Base-by-base conservation (phyloP, 371 early-diverging fungal species). In the Saksenaea oblongispora region DNA sequence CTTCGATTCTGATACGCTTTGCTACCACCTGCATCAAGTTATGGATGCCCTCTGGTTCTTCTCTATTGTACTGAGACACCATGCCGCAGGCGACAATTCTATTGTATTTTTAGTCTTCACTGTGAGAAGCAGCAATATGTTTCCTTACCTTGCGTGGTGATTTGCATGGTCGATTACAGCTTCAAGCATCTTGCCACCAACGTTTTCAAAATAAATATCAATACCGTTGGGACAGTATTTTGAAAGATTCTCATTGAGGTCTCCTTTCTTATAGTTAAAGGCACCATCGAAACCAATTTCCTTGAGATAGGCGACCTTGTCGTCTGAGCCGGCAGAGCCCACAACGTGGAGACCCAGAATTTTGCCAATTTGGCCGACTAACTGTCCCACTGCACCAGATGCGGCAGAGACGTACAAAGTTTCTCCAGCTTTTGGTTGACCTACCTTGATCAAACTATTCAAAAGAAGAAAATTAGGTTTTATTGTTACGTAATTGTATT, bases 241-340 rank as follows among this genome's bases (percentile, higher is more conserved):
- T 1, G 36, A 55, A 24, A 91, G 72, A 5, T 77, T 78, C 7
- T 70, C 72, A 8, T 65, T 56, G 22, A 58, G 66, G 34, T 82
- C 84, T 31, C 76, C 77, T 1, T 83, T 90, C 78, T 92, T 93
- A 85, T 93, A 93, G 83, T 93, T 93, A 83, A 93, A 92, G 13
- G 88, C 93, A 7, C 68, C 86, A 69, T 92, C 91, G 51, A 89
- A 89, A 3, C 87, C 88, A 27, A 82, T 76, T 11, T 83, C 78
- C 67, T 79, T 83, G 54, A 93, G 80, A 64, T 79, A 86, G 24
- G 75, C 81, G 17, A 89, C 88, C 74, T 95, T 95, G 14, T 91
- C 92, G 56, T 93, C 91, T 2, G 86, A 79, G 0, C 93, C 91
- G 5, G 92, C 93, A 3, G 84, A 84, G 24, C 93, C 94, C 37